These are phyloP conservation scores for Psidium friedrichsthalianum DNA, from an alignment of 345 rosid genomes.

Conservation along the genomic window DNA sequence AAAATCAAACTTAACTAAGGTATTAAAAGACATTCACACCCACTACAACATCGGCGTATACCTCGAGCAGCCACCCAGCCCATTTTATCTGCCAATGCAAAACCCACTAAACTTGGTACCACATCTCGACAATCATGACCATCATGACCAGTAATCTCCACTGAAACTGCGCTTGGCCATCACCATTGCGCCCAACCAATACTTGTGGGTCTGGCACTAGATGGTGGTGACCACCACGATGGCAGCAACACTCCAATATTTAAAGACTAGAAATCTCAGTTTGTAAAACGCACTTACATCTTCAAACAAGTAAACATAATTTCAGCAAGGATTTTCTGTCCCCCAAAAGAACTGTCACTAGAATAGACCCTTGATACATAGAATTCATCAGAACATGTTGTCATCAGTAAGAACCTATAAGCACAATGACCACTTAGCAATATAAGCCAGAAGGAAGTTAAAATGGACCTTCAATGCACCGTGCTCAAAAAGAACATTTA, in stretches of 20 bases:
- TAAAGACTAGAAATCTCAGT: not conserved
- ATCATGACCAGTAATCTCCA: not conserved
- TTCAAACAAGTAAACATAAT: not conserved
- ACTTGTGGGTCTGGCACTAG: not conserved
- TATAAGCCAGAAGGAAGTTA: not conserved
- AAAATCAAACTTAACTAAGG: not conserved
- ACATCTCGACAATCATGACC: not conserved
- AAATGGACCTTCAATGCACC: conserved; percentile 70
- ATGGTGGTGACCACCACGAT: not conserved
- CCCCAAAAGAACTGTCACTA: not conserved
- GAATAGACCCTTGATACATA: not conserved
- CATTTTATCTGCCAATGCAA: not conserved
- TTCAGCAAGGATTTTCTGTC: not conserved
- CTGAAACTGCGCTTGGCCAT: not conserved
- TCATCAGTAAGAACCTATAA: not conserved
- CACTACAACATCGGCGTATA: not conserved
- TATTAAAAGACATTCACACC: not conserved
- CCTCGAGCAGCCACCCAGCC: not conserved
- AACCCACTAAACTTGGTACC: not conserved
- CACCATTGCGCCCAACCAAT: not conserved
- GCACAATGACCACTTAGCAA: not conserved
- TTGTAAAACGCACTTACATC: not conserved
- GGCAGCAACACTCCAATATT: not conserved
- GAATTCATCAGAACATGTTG: not conserved
- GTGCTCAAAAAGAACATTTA: conserved; percentile 75